These are phyloP conservation scores for Saccharomycopsis sp. DNA, from an alignment of 805 yeast genomes.

Conservation along the genomic window DNA sequence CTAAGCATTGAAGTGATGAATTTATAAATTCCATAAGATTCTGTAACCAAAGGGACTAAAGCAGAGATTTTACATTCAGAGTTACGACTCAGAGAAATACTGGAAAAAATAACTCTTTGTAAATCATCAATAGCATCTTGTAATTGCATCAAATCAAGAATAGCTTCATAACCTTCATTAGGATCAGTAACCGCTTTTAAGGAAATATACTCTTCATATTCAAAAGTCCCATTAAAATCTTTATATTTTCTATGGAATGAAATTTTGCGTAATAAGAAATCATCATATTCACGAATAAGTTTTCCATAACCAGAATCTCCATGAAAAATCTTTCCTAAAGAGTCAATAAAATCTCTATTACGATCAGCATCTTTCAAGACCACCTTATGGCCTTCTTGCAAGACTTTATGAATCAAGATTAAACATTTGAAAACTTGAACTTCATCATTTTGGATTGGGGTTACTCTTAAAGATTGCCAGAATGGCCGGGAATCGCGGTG, in stretches of 20 bases:
- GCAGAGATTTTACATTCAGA: constrained; percentile 77
- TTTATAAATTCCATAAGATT: constrained; percentile 86
- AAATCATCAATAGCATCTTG: constrained; percentile 79
- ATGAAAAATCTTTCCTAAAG: constrained; percentile 45
- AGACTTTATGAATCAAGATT: constrained; percentile 76
- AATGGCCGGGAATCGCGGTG: constrained; percentile 74
- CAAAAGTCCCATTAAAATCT: constrained; percentile 91
- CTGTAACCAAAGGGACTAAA: constrained; percentile 81
- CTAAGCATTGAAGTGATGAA: constrained; percentile 84
- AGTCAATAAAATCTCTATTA: constrained; percentile 67
- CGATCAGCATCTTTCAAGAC: constrained; percentile 70
- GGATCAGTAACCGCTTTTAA: constrained; percentile 84
- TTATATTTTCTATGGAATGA: constrained; percentile 76
- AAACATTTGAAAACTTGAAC: constrained; percentile 79
- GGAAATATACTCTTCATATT: constrained; percentile 89
- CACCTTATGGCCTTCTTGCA: constrained; percentile 97
- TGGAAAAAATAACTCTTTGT: constrained; percentile 65
- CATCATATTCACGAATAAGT: constrained; percentile 67
- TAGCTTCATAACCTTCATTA: constrained; percentile 88
- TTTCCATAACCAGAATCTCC: constrained; percentile 52
- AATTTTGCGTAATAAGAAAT: constrained; percentile 59
- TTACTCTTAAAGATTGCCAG: constrained; percentile 72
- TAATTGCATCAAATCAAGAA: constrained; percentile 72
- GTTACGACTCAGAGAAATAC: constrained; percentile 44
- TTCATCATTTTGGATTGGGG: constrained; percentile 74